Base-by-base conservation (phyloP, 352 stramenopile species). In the Halophytophthora polymorphica region DNA sequence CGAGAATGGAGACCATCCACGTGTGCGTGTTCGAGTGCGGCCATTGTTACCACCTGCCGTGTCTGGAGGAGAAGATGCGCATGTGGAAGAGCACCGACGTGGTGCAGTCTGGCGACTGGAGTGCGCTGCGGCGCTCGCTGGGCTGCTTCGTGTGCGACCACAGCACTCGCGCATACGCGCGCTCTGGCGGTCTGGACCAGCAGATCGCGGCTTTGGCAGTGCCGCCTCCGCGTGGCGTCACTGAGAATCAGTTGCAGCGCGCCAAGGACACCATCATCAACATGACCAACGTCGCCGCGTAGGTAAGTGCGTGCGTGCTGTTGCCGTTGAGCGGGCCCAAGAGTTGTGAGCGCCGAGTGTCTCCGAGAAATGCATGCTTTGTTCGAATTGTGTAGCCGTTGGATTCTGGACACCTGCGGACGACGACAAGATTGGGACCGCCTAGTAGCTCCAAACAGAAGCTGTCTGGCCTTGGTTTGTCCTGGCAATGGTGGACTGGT, bases 131-230 rank as follows among this genome's bases (percentile, higher is more conserved):
- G 15, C 59, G 73, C 12, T 61, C 73, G 10, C 70, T 90, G 3
- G 80, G 80, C 7, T 93, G 83, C 64, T 91, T 91, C 55, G 75
- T 91, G 25, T 93, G 83, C 48, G 80, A 93, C 56, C 80, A 93
- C 71, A 86, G 67, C 45, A 86, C 75, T 10, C 73, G 80, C 0
- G 72, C 72, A 12, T 76, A 81, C 36, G 80, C 80, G 13, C 65
- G 71, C 18, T 71, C 69, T 0, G 54, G 68, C 10, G 52, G 61
- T 13, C 56, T 77, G n/a, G 61, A 64, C 40, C 62, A 78, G 45
- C 66, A 73, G 17, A 57, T 75, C 10, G 64, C 69, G n/a, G 59
- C 65, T 2, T 34, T 82, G 11, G 56, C 66, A 2, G 45, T 64
- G 7, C 60, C 65, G 3, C 67, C 53, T 1, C 59, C 69, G 17